Percentiles rank a stretch among this genome's conserved stretches.
These are phyloP conservation scores for Salisapilia sapeloensis DNA, from an alignment of 352 stramenopile species.

Conservation along the genomic window DNA sequence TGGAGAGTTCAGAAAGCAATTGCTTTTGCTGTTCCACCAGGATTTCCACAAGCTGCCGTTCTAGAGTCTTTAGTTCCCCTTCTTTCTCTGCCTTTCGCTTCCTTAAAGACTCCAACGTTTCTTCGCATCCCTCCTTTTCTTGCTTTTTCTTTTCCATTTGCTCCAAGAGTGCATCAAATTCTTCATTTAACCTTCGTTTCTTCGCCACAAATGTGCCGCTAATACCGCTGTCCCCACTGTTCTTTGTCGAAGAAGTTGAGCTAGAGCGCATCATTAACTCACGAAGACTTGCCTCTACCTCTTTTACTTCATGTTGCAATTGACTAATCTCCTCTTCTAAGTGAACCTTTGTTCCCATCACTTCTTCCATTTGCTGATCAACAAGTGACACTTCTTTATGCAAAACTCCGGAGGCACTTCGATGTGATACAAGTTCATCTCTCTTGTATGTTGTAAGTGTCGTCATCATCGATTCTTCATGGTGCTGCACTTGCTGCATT, in stretches of 20 bases:
- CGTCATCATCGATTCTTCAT: constrained; percentile 41
- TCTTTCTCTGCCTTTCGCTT: constrained; percentile 50
- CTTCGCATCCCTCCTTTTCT: constrained; percentile 36
- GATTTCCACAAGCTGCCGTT: constrained; percentile 70
- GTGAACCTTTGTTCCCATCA: constrained; percentile 29
- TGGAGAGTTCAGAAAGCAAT: constrained; percentile 31
- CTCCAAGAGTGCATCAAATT: constrained; percentile 61
- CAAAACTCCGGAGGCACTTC: constrained; percentile 47
- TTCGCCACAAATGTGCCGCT: constrained; percentile 53
- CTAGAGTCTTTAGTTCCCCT: constrained; percentile 50
- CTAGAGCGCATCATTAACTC: constrained; percentile 38
- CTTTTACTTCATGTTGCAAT: constrained; percentile 37
- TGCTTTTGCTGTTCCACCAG: constrained; percentile 75
- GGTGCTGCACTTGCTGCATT: constrained; percentile 14
- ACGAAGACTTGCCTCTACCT: constrained; percentile 26
- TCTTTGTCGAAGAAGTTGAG: constrained; percentile 1
- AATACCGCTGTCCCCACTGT: constrained; percentile 7
- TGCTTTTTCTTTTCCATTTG: constrained; percentile 49
- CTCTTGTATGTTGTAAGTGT: constrained; percentile 71
- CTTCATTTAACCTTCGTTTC: constrained; percentile 68
- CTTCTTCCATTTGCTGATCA: constrained; percentile 55
- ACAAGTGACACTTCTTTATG: constrained; percentile 64
- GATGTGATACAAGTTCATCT: constrained; percentile 56
- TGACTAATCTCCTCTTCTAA: constrained; percentile 41
- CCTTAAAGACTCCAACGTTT: constrained; percentile 36